Percentiles rank a stretch among this genome's conserved stretches.
Conservation (phyloP, 257 asterid genomes). For the Mitragyna speciosa region DNA sequence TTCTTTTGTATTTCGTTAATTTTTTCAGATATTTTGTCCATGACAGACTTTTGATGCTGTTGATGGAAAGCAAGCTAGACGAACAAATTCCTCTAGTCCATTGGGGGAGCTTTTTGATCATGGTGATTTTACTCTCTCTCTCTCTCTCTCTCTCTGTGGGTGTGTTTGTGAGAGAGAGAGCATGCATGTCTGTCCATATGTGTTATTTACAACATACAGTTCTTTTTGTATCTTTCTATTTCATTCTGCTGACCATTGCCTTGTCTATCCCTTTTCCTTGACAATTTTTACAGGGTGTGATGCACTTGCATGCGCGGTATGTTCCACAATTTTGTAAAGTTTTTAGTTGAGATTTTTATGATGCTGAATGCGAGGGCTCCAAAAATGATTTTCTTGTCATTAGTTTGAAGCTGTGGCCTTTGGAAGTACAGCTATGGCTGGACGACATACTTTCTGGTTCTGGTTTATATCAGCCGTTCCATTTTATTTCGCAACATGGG, state of each 20-base stretch:
- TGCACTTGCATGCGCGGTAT: slow-evolving; percentile 97
- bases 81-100: slow-evolving; percentile 95
- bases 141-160: slow-evolving; percentile 3
- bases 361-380: slow-evolving; percentile 19
- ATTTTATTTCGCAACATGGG: slow-evolving; percentile 91
- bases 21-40: slow-evolving; percentile 23
- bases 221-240: background rate
- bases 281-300: slow-evolving; percentile 74
- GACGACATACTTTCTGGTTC: slow-evolving; percentile 72
- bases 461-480: slow-evolving; percentile 89
- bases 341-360: slow-evolving; percentile 8
- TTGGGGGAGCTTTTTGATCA: slow-evolving; percentile 95
- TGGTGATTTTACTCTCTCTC: slow-evolving; percentile 41
- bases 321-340: slow-evolving; percentile 25
- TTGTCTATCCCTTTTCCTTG: slow-evolving; percentile 21
- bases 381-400: slow-evolving; percentile 19
- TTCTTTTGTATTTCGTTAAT: slow-evolving; percentile 14
- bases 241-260: slow-evolving; percentile 16
- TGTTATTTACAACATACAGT: background rate
- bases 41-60: slow-evolving; percentile 92
- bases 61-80: slow-evolving; percentile 96
- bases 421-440: slow-evolving; percentile 92
- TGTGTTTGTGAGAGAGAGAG: background rate
- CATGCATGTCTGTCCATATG: background rate
- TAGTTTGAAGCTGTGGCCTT: slow-evolving; percentile 88